Evolutionary conservation across 805 yeast genomes (phyloP).

Genomic region (Wickerhamiella bombiphila): DNA sequence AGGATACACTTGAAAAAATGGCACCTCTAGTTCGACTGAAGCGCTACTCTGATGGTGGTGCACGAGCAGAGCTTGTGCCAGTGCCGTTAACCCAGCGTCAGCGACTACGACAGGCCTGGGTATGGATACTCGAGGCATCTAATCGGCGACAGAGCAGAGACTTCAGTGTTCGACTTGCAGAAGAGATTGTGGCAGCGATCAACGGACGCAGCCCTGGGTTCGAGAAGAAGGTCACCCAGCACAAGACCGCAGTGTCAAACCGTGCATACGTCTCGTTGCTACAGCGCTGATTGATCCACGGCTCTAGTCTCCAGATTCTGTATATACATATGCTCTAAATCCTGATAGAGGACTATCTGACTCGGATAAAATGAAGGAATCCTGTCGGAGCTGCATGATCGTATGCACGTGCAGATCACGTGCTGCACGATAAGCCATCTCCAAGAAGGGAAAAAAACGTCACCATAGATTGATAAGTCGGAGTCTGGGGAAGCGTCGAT

Average conservation of each 20-base stretch:
- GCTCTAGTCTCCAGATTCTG: too few species aligned
- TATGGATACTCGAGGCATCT: slow-evolving; percentile 81
- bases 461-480: too few species aligned
- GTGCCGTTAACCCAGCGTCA: slow-evolving; percentile 70
- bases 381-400: too few species aligned
- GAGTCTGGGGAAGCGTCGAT: too few species aligned
- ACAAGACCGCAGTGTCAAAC: slow-evolving; percentile 74
- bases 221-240: slow-evolving; percentile 71
- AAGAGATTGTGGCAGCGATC: slow-evolving; percentile 66
- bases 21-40: slow-evolving; percentile 74
- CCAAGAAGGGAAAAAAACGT: too few species aligned
- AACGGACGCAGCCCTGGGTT: slow-evolving; percentile 70
- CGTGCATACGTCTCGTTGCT: slow-evolving; percentile 29
- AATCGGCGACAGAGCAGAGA: slow-evolving; percentile 64
- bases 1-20: slow-evolving; percentile 59
- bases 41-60: slow-evolving; percentile 69
- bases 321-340: too few species aligned
- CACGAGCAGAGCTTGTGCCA: slow-evolving; percentile 70
- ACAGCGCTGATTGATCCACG: too few species aligned
- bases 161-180: slow-evolving; percentile 77
- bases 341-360: too few species aligned
- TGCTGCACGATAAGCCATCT: too few species aligned
- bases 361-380: too few species aligned
- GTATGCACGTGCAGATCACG: too few species aligned
- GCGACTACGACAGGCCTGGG: slow-evolving; percentile 72